These are phyloP conservation scores for Stagonosporopsis chrysanthemi DNA, from an alignment of 2,329 filamentous ascomycete species.

Conservation along the genomic window DNA sequence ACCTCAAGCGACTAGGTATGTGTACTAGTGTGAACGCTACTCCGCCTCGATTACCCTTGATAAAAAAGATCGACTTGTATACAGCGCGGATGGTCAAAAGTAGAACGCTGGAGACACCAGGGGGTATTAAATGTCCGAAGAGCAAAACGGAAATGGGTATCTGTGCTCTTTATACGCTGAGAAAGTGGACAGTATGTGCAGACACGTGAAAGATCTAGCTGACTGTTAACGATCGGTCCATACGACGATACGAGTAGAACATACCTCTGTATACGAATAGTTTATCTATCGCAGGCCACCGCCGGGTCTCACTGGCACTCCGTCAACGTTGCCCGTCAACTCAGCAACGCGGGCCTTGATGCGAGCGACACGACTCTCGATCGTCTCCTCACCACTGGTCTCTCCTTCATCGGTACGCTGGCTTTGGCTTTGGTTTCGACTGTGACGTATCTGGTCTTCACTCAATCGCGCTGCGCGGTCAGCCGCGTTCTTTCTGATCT, in stretches of 20 bases:
- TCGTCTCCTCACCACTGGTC: slow-evolving; percentile 95
- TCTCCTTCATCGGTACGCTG: slow-evolving; percentile 79
- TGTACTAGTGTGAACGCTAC: background rate
- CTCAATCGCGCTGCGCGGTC: slow-evolving; percentile 74
- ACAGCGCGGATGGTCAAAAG: slow-evolving; percentile 1
- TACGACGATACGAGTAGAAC: background rate
- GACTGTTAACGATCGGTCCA: background rate
- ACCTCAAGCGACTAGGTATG: slow-evolving; percentile 10
- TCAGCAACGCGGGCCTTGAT: slow-evolving; percentile 98
- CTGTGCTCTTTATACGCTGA: slow-evolving; percentile 31
- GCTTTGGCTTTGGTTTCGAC: slow-evolving; percentile 61
- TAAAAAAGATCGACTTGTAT: slow-evolving; percentile 15
- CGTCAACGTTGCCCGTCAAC: slow-evolving; percentile 69
- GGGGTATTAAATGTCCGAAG: slow-evolving; percentile 37
- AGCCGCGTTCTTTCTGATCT: slow-evolving; percentile 93
- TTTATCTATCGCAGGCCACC: slow-evolving; percentile 9
- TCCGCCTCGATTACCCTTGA: slow-evolving; percentile 19
- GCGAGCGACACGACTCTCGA: slow-evolving; percentile 93
- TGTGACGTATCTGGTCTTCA: slow-evolving; percentile 68
- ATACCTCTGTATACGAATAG: slow-evolving; percentile 8
- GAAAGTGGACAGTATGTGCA: slow-evolving; percentile 27
- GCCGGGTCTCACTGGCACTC: slow-evolving; percentile 27
- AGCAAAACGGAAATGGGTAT: slow-evolving; percentile 38
- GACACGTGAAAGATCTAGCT: slow-evolving; percentile 6
- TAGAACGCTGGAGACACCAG: slow-evolving; percentile 17